Percentiles rank a stretch among this genome's conserved stretches.
Evolutionary conservation across 345 rosid species (phyloP).

Genomic region (Nephelium lappaceum): DNA sequence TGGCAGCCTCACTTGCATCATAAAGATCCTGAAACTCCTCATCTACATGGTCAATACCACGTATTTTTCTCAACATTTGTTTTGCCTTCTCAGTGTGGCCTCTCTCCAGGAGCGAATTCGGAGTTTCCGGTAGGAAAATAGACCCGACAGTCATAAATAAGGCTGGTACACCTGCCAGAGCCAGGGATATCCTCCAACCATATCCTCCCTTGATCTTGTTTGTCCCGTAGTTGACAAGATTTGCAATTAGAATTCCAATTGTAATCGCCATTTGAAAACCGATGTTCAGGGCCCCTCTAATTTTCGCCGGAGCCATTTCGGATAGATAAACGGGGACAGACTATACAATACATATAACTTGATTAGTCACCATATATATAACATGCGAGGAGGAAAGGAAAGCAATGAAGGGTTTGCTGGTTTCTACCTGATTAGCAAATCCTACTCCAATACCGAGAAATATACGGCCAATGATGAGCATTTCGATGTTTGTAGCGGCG

Average conservation of each 20-base stretch:
- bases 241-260: conserved; percentile 67
- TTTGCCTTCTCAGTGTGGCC: conserved; percentile 63
- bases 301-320: conserved; percentile 78
- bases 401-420: background rate
- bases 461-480: conserved; percentile 70
- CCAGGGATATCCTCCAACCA: conserved; percentile 80
- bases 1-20: conserved; percentile 63
- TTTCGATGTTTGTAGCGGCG: conserved; percentile 46
- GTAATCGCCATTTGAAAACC: conserved; percentile 81
- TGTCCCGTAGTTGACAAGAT: conserved; percentile 65
- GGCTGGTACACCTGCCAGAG: conserved; percentile 68
- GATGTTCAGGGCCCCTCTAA: conserved; percentile 81
- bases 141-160: conserved; percentile 69
- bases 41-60: conserved; percentile 55
- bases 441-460: conserved; percentile 86
- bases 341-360: conserved; percentile 11
- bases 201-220: conserved; percentile 51
- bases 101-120: conserved; percentile 75
- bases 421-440: conserved; percentile 73
- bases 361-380: no score
- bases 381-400: no score
- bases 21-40: conserved; percentile 66
- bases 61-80: conserved; percentile 54
- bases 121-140: conserved; percentile 70
- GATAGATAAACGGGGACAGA: conserved; percentile 79